Base-by-base conservation (phyloP, 495 filamentous ascomycete species). In the Patellaria atrata region DNA sequence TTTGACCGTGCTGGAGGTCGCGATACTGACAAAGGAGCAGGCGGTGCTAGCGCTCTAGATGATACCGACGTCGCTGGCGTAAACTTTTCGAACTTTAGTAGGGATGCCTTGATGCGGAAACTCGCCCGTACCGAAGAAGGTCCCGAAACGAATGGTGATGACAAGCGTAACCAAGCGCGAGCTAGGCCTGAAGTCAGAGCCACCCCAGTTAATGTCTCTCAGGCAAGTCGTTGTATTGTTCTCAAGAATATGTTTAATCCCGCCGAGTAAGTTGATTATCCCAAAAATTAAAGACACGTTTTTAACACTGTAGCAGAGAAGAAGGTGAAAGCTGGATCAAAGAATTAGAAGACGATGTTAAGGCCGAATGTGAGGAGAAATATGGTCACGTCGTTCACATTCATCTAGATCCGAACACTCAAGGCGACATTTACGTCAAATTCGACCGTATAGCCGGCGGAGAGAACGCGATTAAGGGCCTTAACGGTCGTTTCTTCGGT, bases 351-450 rank as follows among this genome's bases (percentile, higher is more conserved):
- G 81, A 87, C 53, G 91, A 99, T 49, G 82, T 99, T 49, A 75
- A 80, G 58, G 65, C 68, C 48, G 91, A 99, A 66, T 94, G 89
- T 56, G 82, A 91, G 61, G 68, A 76, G 43, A 92, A 89, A 66
- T 99, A 94, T 67, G 91, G 91, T 53, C 80, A 85, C 54, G 85
- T 99, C 54, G 84, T 94, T 63, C 91, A 99, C 73, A 93, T 94
- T 62, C 68, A 82, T 52, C 64, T 94, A 65, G 87, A 94, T 70
- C 71, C 82, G 43, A 93, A 89, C 57, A 83, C 33, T 5, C 9
- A 80, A 34, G 91, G 91, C 60, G 91, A 96, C 52, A 87, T 99
- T 51, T 99, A 94, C 59, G 72, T 96, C 53, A 96, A 96, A 59
- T 99, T 96, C 55, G 82, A 94, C 61, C 77, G 82, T 41, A 82